A percentile compares a stretch with the other conserved stretches of the same genome.
phyloP scores from a whole-genome alignment of 306 rosid genomes.

The Begonia fuchsioides region DNA sequence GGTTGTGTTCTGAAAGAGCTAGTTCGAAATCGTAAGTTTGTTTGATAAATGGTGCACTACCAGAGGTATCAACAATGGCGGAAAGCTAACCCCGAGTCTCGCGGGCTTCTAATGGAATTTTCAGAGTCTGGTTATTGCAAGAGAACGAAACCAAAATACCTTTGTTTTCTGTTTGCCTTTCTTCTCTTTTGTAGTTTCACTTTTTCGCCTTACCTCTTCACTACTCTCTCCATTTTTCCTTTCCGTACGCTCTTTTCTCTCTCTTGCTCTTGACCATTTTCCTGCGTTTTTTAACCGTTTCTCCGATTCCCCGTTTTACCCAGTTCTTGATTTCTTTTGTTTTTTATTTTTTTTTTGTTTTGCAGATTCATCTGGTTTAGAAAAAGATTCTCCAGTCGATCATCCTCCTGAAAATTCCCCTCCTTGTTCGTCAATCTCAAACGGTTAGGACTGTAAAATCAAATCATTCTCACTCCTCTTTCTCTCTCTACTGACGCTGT shows the following conservation, averaged over 20 bases:
- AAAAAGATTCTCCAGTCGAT: constrained; percentile 20
- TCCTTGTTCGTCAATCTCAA: constrained; percentile 41
- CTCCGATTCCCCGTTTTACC: neutral
- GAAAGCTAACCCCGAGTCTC: constrained; percentile 33
- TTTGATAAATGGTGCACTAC: constrained; percentile 36
- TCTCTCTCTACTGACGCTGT: neutral
- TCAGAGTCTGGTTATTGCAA: constrained; percentile 22
- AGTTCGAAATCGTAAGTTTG: constrained; percentile 3
- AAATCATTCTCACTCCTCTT: neutral
- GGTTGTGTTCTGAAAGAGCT: neutral
- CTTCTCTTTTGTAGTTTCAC: constrained; percentile 45
- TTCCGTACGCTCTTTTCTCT: constrained; percentile 21
- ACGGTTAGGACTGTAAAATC: constrained; percentile 20
- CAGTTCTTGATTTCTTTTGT: constrained; percentile 7
- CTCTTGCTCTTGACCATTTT: neutral
- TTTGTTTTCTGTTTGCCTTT: constrained; percentile 36
- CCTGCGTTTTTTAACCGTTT: neutral
- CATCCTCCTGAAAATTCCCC: constrained; percentile 24
- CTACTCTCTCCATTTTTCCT: constrained; percentile 18
- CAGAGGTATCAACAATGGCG: constrained; percentile 27
- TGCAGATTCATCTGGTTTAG: constrained; percentile 34
- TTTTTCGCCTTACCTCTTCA: constrained; percentile 38
- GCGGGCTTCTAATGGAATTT: constrained; percentile 25
- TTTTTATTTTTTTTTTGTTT: constrained; percentile 8
- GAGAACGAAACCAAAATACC: constrained; percentile 46